Conservation (phyloP, 495 filamentous ascomycete genomes). For the Amphirosellinia nigrospora region DNA sequence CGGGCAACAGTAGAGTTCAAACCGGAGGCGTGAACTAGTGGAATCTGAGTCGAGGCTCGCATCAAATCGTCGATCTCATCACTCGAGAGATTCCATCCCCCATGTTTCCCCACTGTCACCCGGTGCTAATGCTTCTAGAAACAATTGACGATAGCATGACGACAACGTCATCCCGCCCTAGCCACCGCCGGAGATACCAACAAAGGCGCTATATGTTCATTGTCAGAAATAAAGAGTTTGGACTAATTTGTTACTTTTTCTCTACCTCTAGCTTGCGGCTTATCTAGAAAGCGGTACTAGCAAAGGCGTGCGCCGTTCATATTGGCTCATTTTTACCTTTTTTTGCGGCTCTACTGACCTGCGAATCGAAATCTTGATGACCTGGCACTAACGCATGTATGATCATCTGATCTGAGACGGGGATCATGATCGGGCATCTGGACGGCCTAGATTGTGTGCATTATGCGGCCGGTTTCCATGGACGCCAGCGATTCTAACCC, state of each 20-base stretch:
- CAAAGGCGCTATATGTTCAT: too few species aligned
- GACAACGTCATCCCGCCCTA: slow-evolving; percentile 12
- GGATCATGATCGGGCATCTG: slow-evolving; percentile 3
- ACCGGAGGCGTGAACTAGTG: slow-evolving; percentile 7
- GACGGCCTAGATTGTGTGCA: neutral
- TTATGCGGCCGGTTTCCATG: neutral
- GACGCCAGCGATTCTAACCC: neutral
- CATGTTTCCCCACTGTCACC: slow-evolving; percentile 3
- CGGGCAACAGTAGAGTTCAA: slow-evolving; percentile 13
- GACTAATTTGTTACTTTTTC: neutral
- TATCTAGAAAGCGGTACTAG: neutral
- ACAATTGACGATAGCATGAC: slow-evolving; percentile 13
- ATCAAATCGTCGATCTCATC: slow-evolving; percentile 24
- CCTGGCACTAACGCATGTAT: slow-evolving; percentile 12
- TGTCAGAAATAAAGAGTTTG: too few species aligned
- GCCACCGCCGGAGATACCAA: neutral
- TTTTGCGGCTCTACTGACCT: neutral
- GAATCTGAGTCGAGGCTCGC: slow-evolving; percentile 23
- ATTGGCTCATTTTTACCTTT: neutral
- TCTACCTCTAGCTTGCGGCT: neutral
- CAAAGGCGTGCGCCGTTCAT: neutral
- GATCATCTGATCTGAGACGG: slow-evolving; percentile 22
- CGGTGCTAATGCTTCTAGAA: neutral
- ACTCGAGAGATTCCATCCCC: slow-evolving; percentile 6
- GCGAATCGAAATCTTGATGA: neutral